Conservation (phyloP, 2,329 filamentous ascomycete genomes). For the Fusarium clavum region DNA sequence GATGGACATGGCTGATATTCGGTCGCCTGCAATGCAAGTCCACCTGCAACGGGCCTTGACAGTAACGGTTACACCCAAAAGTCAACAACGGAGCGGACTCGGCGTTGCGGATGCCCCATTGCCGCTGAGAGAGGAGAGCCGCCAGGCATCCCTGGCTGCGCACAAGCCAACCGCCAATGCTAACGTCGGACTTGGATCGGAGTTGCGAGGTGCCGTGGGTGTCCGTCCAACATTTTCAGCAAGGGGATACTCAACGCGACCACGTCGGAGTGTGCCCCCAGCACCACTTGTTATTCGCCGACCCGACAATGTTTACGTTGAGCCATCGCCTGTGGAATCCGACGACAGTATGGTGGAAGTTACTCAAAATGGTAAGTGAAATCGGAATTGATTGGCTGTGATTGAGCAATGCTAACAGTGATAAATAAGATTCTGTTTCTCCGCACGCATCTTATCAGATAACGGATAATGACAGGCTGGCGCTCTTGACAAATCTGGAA, state of each 20-base stretch:
- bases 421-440: conserved; percentile 13
- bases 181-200: conserved; percentile 20
- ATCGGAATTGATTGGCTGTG: not conserved
- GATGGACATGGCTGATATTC: conserved; percentile 60
- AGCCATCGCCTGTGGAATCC: conserved; percentile 66
- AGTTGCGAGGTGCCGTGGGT: conserved; percentile 50
- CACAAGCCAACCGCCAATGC: conserved; percentile 52
- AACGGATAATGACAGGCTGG: conserved; percentile 54
- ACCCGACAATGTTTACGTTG: conserved; percentile 58
- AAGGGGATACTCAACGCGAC: conserved; percentile 58
- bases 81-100: conserved; percentile 27
- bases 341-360: conserved; percentile 60
- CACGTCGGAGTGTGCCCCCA: conserved; percentile 67
- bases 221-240: conserved; percentile 69
- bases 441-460: conserved; percentile 43
- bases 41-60: conserved; percentile 57
- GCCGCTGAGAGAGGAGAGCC: conserved; percentile 44
- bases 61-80: conserved; percentile 46
- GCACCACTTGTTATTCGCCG: conserved; percentile 64
- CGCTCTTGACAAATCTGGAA: conserved; percentile 69
- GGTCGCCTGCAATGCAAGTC: conserved; percentile 60
- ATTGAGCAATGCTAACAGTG: conserved; percentile 21
- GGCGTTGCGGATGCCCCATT: conserved; percentile 30
- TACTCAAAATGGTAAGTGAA: conserved; percentile 17
- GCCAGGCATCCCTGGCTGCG: conserved; percentile 58